Conservation (phyloP, 352 stramenopile genomes). For the Phytophthora ramorum region DNA sequence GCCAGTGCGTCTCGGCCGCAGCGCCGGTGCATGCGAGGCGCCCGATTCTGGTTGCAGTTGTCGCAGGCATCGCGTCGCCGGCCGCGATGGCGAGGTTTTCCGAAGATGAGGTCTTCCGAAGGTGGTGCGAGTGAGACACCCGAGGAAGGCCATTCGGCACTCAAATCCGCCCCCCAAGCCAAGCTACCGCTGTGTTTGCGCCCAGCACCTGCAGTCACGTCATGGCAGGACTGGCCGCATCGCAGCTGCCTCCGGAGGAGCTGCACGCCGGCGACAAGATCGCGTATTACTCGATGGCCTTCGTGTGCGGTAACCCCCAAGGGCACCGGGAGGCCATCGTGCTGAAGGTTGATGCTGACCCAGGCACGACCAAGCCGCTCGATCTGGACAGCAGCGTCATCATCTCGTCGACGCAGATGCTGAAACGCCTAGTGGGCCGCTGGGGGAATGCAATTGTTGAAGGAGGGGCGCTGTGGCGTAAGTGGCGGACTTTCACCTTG, state of each 20-base stretch:
- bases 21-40: constrained; percentile 1
- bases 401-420: no score
- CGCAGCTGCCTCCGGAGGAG: no score
- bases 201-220: background rate
- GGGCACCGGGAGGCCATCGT: no score
- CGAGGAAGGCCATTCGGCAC: background rate
- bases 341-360: no score
- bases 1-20: constrained; percentile 12
- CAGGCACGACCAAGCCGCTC: no score
- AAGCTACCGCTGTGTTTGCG: background rate
- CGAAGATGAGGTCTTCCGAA: background rate
- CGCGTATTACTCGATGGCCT: no score
- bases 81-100: background rate
- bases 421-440: background rate
- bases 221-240: background rate
- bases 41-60: constrained; percentile 46
- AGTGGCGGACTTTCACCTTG: no score
- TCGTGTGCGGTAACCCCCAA: no score
- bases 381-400: no score
- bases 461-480: no score
- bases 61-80: constrained; percentile 36
- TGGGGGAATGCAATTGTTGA: no score
- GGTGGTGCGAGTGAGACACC: background rate
- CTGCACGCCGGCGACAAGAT: no score
- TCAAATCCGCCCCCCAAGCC: background rate